Evolutionary conservation across 140 eudicot species (phyloP), one percentile per base, ranked within the genome.

Genomic region (Senecio squalidus): DNA sequence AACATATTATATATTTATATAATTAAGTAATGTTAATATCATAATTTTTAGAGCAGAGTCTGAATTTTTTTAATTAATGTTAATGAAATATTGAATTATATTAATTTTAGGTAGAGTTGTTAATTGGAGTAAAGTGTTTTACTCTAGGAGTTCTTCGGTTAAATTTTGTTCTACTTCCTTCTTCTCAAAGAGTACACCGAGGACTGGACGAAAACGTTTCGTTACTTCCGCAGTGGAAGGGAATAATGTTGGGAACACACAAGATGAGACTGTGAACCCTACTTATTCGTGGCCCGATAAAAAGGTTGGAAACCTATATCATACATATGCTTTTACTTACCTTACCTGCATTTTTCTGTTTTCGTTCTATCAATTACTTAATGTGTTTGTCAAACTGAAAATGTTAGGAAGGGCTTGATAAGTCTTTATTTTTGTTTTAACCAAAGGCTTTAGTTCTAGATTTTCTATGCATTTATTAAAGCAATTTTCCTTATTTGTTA

Each of bases 281-380:
- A 75, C 75, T 40, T 46, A 75, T 60, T 40, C 69, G 6, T 84
- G 94, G 94, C 74, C 79, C 0, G 77, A 81, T 71, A 66, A 65
- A 4, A 80, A 81, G 94, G 94, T 84, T 55, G 9, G 14, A 21
- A 2, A 29, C n/a, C n/a, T 36, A 31, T 25, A 20, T 33, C 18
- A 4, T 3, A 9, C 21, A 15, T 9, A 31, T 13, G 16, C 10
- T 50, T 23, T 49, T 3, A n/a, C n/a, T n/a, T n/a, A n/a, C n/a
- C n/a, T n/a, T n/a, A n/a, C n/a, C n/a, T n/a, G n/a, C n/a, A n/a
- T n/a, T n/a, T n/a, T n/a, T n/a, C n/a, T n/a, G n/a, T n/a, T n/a
- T n/a, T n/a, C n/a, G n/a, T n/a, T n/a, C n/a, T n/a, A n/a, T n/a
- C n/a, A n/a, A n/a, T n/a, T n/a, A n/a, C n/a, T n/a, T n/a, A n/a